Conservation (phyloP, 768 basidiomycete genomes). For the Tricholoma saponaceum region DNA sequence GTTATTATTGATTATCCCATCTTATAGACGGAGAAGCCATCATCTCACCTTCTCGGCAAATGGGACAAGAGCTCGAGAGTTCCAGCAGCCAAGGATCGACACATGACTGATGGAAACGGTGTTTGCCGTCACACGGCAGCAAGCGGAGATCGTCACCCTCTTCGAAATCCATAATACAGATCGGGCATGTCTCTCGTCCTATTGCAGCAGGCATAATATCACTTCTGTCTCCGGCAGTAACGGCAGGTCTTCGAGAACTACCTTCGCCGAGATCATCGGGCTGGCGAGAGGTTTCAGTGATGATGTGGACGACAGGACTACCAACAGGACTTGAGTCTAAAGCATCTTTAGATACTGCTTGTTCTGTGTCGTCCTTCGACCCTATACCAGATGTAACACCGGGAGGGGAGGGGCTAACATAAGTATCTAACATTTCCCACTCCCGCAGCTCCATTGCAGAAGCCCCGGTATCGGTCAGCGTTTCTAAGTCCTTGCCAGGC, state of each 20-base stretch:
- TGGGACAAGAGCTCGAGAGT: conserved; percentile 85
- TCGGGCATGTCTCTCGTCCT: conserved; percentile 86
- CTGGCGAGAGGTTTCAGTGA: neutral
- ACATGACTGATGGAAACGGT: conserved; percentile 85
- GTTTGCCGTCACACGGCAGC: conserved; percentile 87
- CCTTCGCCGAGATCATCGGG: conserved; percentile 17
- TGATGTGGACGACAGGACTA: neutral
- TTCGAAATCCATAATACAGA: conserved; percentile 92
- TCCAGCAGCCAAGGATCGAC: conserved; percentile 94
- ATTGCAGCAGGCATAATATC: conserved; percentile 61
- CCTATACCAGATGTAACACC: neutral
- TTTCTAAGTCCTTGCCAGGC: conserved; percentile 23
- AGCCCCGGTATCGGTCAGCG: conserved; percentile 8
- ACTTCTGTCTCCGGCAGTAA: conserved; percentile 17
- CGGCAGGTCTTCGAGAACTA: conserved; percentile 11
- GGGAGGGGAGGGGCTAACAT: neutral
- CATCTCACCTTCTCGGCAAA: conserved; percentile 80
- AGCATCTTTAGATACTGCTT: neutral
- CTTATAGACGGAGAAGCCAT: neutral
- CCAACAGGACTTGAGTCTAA: neutral
- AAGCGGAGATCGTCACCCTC: conserved; percentile 90
- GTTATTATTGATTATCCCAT: neutral
- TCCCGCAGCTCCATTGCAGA: conserved; percentile 10
- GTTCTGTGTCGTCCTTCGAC: neutral
- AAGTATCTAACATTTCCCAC: conserved; percentile 12